Evolutionary conservation across 768 basidiomycete genomes (phyloP), one percentile per base, ranked within the genome.

Genomic region (Phylloporus sp.): DNA sequence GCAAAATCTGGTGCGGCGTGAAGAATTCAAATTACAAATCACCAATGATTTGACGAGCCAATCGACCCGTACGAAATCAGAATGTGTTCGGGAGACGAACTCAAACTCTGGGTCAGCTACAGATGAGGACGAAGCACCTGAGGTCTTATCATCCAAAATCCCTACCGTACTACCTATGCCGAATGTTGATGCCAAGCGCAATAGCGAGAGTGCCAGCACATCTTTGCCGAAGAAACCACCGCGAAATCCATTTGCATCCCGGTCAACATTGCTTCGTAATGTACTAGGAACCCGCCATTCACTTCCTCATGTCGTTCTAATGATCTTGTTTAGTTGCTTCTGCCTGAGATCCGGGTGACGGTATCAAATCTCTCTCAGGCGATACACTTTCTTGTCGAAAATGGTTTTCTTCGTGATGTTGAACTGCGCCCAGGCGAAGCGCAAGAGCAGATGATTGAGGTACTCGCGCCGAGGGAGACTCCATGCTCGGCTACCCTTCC

Each of bases 351-450:
- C 34, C 82, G 86, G 26, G 77, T 89, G 57, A 95, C 94, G 0
- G 79, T 94, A 5, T 95, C 92, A 2, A 94, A 94, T 67, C 76
- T 97, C 5, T 93, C 93, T 0, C 95, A 97, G 67, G 91, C 90
- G 5, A 90, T 97, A 56, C 83, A 80, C 27, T 97, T 97, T 68
- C 68, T 95, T 16, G 92, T 91, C 1, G 88, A 89, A 54, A 97
- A 97, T 57, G 85, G 93, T 62, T 92, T 95, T 70, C 71, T 97
- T 31, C 73, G 76, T 40, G 80, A 80, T 27, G 91, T 95, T 2
- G 95, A 97, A 67, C 68, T 87, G 24, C 79, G 76, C 40, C 86
- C 89, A 15, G 95, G 95, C 0, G 82, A 92, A 66, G 86, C 86
- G 4, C 73, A 80, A 40, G 71, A 79, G 35, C 76, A 75, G 54